Evolutionary conservation across 352 stramenopile species (phyloP), one percentile per base, ranked within the genome.

Genomic region (Blastocystis hominis): DNA sequence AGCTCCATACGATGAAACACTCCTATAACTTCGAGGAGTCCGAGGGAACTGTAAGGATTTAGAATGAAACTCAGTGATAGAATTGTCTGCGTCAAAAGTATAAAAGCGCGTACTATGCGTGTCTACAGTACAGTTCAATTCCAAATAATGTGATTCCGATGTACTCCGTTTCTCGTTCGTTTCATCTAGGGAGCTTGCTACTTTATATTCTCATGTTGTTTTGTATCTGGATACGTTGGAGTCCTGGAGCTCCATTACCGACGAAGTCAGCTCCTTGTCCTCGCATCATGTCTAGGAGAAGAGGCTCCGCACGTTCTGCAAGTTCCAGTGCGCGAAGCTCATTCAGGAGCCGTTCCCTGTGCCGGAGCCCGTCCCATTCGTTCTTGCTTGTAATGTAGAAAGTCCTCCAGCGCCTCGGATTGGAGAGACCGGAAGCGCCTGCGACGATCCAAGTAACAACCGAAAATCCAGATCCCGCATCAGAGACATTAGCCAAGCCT

Each of bases 191-290:
- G 70, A 80, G 70, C 47, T 62, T 36, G 70, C 70, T 34, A 64
- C 54, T 20, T 64, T 63, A 6, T 66, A 80, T 42, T 66, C 70
- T 0, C 54, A 62, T 36, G 70, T 80, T 63, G 70, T 80, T n/a
- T 15, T 62, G 40, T 80, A 80, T n/a, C 10, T 80, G 1, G 5
- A 59, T n/a, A 62, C 70, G 4, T 20, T 80, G 38, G 70, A 80
- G 70, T 62, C 13, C 3, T 17, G 54, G n/a, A 20, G n/a, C 6
- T 53, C 15, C 9, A 0, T 80, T 17, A 64, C 42, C 3, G 42
- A n/a, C 10, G 54, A 46, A 36, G 70, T 80, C 30, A 6, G 10
- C 7, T 30, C 3, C 7, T 7, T 9, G 3, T 46, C 3, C 10
- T 9, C 10, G 9, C 7, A 38, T 80, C 70, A 80, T 64, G 13